These are phyloP conservation scores for Coemansia brasiliensis DNA, from an alignment of 192 early-diverging fungal genomes.

Conservation along the genomic window DNA sequence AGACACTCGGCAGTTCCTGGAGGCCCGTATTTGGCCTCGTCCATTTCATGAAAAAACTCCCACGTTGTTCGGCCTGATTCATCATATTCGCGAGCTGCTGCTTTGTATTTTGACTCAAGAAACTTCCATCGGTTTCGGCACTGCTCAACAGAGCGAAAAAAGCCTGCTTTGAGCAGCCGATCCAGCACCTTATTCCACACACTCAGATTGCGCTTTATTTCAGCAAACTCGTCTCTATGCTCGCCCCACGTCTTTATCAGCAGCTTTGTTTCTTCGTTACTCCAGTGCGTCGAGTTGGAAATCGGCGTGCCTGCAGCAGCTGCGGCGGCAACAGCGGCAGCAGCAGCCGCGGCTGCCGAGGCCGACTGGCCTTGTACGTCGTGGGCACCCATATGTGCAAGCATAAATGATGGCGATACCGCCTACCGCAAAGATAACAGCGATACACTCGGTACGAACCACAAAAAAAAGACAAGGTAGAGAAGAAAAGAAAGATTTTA, in stretches of 20 bases:
- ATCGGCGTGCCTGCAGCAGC: slow-evolving; percentile 18
- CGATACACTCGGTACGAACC: neutral
- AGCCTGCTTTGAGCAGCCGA: slow-evolving; percentile 41
- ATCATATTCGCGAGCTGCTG: slow-evolving; percentile 27
- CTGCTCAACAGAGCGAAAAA: slow-evolving; percentile 54
- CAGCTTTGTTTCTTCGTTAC: slow-evolving; percentile 47
- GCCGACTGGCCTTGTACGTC: slow-evolving; percentile 14
- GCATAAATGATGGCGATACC: slow-evolving; percentile 8
- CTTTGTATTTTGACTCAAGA: slow-evolving; percentile 51
- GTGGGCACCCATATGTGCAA: slow-evolving; percentile 24
- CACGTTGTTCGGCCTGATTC: slow-evolving; percentile 26
- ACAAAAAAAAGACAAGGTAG: neutral
- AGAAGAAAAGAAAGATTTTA: neutral
- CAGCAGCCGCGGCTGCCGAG: slow-evolving; percentile 29
- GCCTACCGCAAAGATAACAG: neutral
- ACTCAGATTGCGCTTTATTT: slow-evolving; percentile 55
- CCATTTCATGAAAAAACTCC: slow-evolving; percentile 55
- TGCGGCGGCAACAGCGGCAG: slow-evolving; percentile 27
- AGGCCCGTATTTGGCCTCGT: slow-evolving; percentile 34
- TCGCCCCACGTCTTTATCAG: slow-evolving; percentile 55
- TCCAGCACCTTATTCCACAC: slow-evolving; percentile 57
- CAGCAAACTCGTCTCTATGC: slow-evolving; percentile 51
- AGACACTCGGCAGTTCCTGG: neutral
- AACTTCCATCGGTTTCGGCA: slow-evolving; percentile 58
- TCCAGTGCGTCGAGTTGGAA: slow-evolving; percentile 57